Base-by-base conservation (phyloP, 83 land plant species). In the Picea mariana region DNA sequence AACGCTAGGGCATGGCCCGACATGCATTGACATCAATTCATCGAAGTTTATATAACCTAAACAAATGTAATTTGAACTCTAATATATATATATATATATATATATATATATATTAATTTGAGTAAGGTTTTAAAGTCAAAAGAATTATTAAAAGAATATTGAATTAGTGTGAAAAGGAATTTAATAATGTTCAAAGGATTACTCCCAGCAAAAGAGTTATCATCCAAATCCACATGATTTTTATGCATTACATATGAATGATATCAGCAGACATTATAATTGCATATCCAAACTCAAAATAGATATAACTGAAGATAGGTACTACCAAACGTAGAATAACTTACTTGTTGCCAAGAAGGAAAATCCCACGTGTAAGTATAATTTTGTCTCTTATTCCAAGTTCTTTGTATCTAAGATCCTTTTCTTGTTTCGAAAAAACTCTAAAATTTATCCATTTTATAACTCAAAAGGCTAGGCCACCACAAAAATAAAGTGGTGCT, bases 271-370 rank as follows among this genome's bases (percentile, higher is more conserved):
- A 20, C n/a, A 69, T 34, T 34, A 34, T 34, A 15, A 69, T 8
- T 38, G 75, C 47, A 44, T n/a, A 44, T 44, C 15, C 11, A 67
- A 27, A 67, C 16, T 31, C 71, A 73, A 73, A n/a, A 44, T 23
- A 47, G 13, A 52, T 55, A 55, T 42, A 75, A 47, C 9, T n/a
- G 21, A 21, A 21, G 42, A 9, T 16, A 73, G 64, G 27, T 26
- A 0, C 12, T 62, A 47, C 27, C 59, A 75, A 75, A 4, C 3
- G 77, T n/a, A 4, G 9, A 69, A 68, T 58, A 59, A 40, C 76
- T 81, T 91, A 97, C 99, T 93, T 97, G 92, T 97, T 97, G 58
- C 99, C 99, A 23, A 97, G 94, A 80, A 97, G 93, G 79, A 97
- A 97, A 20, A 97, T 98, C 8, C 99, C 99, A 85, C 99, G 94